phyloP scores from a whole-genome alignment of 306 rosid species.

The Oemleria cerasiformis region DNA sequence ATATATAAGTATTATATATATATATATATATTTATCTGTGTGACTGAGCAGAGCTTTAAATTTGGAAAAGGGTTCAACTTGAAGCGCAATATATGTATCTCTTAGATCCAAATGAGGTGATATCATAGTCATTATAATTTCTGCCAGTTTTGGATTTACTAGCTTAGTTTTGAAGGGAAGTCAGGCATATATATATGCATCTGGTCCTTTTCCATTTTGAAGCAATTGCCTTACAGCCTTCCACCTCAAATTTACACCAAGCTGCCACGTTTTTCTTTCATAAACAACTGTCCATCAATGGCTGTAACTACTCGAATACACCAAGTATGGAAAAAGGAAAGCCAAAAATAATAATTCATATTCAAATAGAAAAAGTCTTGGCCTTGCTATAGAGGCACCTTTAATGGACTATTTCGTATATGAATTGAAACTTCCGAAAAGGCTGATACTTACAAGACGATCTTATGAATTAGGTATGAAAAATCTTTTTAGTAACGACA shows the following conservation, averaged over 20 bases:
- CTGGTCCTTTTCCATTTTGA: conserved; percentile 9
- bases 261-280: not conserved
- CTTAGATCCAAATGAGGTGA: conserved; percentile 21
- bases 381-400: not conserved
- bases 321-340: not conserved
- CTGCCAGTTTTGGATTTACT: conserved; percentile 28
- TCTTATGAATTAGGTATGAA: too few relatives aligned
- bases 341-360: too few relatives aligned
- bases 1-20: not conserved
- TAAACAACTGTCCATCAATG: not conserved
- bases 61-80: too few relatives aligned
- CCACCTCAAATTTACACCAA: conserved; percentile 8
- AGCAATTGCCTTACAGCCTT: not conserved
- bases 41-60: too few relatives aligned
- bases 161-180: conserved; percentile 27
- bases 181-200: not conserved
- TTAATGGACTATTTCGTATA: too few relatives aligned
- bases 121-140: conserved; percentile 16
- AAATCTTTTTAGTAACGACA: too few relatives aligned
- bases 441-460: too few relatives aligned
- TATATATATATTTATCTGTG: not conserved
- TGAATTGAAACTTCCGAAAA: too few relatives aligned
- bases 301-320: not conserved
- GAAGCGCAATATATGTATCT: not conserved
- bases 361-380: not conserved